These are phyloP conservation scores for Alternaria rosae DNA, from an alignment of 2,329 filamentous ascomycete genomes.

Conservation along the genomic window DNA sequence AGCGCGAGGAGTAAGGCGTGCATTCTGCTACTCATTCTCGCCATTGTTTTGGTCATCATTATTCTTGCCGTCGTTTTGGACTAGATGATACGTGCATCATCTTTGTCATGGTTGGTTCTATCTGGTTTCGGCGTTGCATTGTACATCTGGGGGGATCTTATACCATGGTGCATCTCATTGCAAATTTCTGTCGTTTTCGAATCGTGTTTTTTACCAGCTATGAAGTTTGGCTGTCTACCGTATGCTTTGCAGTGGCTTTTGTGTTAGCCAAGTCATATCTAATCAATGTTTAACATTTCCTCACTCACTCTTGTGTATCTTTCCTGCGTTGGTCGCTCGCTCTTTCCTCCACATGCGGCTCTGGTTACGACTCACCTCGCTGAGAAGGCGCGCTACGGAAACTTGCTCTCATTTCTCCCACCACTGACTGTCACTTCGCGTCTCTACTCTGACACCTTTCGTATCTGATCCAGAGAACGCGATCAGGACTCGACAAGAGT, in stretches of 20 bases:
- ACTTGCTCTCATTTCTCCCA: not conserved
- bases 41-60: conserved; percentile 87
- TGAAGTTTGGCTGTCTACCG: not conserved
- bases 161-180: conserved; percentile 15
- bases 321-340: not conserved
- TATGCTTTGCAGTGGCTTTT: not conserved
- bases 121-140: conserved; percentile 16
- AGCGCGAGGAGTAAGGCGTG: conserved; percentile 94
- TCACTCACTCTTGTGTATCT: not conserved
- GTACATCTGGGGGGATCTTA: conserved; percentile 11
- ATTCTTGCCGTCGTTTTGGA: conserved; percentile 85
- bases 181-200: conserved; percentile 3
- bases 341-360: not conserved
- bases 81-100: conserved; percentile 49
- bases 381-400: not conserved
- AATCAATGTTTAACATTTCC: not conserved
- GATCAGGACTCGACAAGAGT: too few species aligned
- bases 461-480: too few species aligned
- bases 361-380: not conserved
- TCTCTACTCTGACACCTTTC: not conserved
- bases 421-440: not conserved
- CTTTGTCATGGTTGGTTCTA: not conserved
- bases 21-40: conserved; percentile 86
- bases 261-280: not conserved
- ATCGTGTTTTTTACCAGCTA: not conserved